Percentiles rank a stretch among this genome's conserved stretches.
Evolutionary conservation across 129 eudicot genomes (phyloP).

Genomic region (Helianthus annuus): DNA sequence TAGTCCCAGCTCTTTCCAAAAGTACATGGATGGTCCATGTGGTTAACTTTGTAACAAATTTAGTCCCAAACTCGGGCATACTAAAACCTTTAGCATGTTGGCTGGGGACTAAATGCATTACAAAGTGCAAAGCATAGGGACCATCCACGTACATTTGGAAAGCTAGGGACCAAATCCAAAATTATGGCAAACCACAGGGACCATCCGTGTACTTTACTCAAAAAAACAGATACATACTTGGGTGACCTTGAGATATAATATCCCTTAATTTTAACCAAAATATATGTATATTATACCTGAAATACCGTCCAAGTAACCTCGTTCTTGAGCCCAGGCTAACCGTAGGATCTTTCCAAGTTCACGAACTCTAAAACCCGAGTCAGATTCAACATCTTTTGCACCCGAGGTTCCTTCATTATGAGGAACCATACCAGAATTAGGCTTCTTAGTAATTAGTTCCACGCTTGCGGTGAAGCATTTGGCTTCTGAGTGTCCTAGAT

Average conservation of each 20-base stretch:
- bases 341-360: constrained; percentile 83
- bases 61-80: no score
- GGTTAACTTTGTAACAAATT: no score
- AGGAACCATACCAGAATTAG: constrained; percentile 19
- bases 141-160: no score
- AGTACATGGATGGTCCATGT: no score
- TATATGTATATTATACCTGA: constrained; percentile 26
- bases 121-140: no score
- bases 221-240: background rate
- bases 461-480: constrained; percentile 79
- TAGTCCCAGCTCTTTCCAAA: no score
- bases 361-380: constrained; percentile 80
- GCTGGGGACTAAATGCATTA: no score
- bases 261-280: background rate
- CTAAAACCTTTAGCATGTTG: no score
- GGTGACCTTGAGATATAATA: background rate
- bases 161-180: no score
- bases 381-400: constrained; percentile 54
- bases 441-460: constrained; percentile 54
- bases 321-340: constrained; percentile 75
- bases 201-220: no score
- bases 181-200: no score
- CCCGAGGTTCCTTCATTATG: constrained; percentile 55
- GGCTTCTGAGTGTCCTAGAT: constrained; percentile 89
- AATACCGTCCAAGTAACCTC: constrained; percentile 48